These are phyloP conservation scores for Aureoboletus auriporus DNA, from an alignment of 768 basidiomycete species.

Conservation along the genomic window DNA sequence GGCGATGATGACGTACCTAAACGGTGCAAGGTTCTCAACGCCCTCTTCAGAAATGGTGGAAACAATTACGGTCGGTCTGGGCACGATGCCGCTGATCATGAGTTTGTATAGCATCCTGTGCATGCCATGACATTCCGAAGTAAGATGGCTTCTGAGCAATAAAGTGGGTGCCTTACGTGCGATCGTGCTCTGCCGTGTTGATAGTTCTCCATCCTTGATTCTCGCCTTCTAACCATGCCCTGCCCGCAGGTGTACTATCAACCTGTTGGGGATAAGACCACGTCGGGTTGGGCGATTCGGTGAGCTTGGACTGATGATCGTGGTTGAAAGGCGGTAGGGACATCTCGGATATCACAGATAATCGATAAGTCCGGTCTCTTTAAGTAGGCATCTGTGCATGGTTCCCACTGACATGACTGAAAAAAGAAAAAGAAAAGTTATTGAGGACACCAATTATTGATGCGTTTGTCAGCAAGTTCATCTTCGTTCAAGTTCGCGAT, in stretches of 20 bases:
- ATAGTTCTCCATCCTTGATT: slow-evolving; percentile 33
- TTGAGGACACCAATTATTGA: no score
- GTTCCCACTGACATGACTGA: no score
- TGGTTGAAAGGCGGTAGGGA: slow-evolving; percentile 28
- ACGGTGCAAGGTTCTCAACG: slow-evolving; percentile 39
- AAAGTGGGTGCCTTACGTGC: slow-evolving; percentile 15
- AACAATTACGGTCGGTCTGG: slow-evolving; percentile 45
- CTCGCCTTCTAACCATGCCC: slow-evolving; percentile 33
- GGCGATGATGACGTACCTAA: slow-evolving; percentile 26
- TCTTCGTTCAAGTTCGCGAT: no score
- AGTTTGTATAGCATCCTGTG: slow-evolving; percentile 30
- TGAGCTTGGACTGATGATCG: slow-evolving; percentile 16
- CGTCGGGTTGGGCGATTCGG: slow-evolving; percentile 28
- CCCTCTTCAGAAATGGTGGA: slow-evolving; percentile 34
- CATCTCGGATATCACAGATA: slow-evolving; percentile 14
- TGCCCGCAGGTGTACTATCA: slow-evolving; percentile 25
- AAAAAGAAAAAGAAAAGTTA: no score
- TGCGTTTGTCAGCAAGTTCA: no score
- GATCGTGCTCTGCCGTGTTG: slow-evolving; percentile 28
- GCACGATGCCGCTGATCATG: slow-evolving; percentile 37
- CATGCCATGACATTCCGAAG: no score
- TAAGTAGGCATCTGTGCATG: no score
- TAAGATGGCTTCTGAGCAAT: no score
- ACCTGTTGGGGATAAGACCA: slow-evolving; percentile 32
- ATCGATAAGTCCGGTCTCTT: neutral